Base-by-base conservation (phyloP, 1,139 yeast genomes). In the Suzukiozyma palmioleophila region DNA sequence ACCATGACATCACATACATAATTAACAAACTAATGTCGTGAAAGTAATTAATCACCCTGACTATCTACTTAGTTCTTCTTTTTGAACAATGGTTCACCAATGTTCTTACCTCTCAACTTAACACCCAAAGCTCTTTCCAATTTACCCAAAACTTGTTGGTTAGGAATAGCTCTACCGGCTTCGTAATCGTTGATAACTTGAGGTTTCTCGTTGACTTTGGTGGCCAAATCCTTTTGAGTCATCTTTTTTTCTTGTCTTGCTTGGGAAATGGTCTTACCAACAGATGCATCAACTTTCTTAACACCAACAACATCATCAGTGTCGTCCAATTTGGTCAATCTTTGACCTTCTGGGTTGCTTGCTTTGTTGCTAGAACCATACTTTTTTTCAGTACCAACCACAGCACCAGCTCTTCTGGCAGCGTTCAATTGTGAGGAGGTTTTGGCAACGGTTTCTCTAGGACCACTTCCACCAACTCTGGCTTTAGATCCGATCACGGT, bases 211-310 rank as follows among this genome's bases (percentile, higher is more conserved):
- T 89, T 90, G 59, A 92, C 79, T 63, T 83, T 85, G 46, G 96
- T 88, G 53, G 98, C 98, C 56, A 92, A 76, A 53, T 92, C 98
- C 75, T 92, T 92, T 66, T 92, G 98, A 9, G 97, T 85, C 57
- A 89, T 61, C 55, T 79, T 79, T 77, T 89, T 89, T 48, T 87
- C 97, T 57, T 81, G 84, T 69, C 98, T 84, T 33, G 86, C 96
- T 61, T 82, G 74, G 45, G 81, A 78, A 54, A 92, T 89, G 40
- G 94, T 84, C 60, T 84, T 86, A 53, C 98, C 98, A 30, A 94
- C 97, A 44, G 69, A 68, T 25, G 76, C 70, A 43, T 88, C 95
- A 43, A 92, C 67, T 69, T 89, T 94, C 68, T 90, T 85, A 40
- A 95, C 95, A 32, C 95, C 86, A 42, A 89, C 95, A 46, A 92